These are phyloP conservation scores for Trichoderma virens DNA, from an alignment of 495 filamentous ascomycete genomes.

Conservation along the genomic window DNA sequence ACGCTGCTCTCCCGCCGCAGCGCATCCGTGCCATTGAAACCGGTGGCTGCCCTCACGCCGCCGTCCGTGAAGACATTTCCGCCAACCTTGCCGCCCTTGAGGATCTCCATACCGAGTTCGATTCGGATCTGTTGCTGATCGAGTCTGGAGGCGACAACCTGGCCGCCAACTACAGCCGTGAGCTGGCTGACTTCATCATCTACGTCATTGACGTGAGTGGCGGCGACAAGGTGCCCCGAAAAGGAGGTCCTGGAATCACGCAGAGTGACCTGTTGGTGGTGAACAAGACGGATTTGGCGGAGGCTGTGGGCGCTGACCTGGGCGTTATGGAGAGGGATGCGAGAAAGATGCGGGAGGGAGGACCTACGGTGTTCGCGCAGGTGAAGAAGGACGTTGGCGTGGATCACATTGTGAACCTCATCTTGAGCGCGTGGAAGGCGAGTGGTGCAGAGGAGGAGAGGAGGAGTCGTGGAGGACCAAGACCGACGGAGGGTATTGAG, in stretches of 20 bases:
- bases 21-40: conserved; percentile 96
- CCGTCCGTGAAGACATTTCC: conserved; percentile 93
- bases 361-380: conserved; percentile 93
- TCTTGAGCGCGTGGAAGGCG: conserved; percentile 85
- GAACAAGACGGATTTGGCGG: conserved; percentile 93
- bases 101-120: conserved; percentile 69
- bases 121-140: conserved; percentile 73
- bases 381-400: conserved; percentile 87
- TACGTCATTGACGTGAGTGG: conserved; percentile 97
- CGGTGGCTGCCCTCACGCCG: conserved; percentile 94
- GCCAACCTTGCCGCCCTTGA: conserved; percentile 90
- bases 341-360: conserved; percentile 88
- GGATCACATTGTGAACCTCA: conserved; percentile 76
- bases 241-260: conserved; percentile 95
- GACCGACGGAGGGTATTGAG: conserved; percentile 40
- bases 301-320: conserved; percentile 85
- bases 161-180: conserved; percentile 88
- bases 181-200: conserved; percentile 93
- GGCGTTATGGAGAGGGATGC: conserved; percentile 93
- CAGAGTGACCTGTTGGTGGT: conserved; percentile 87
- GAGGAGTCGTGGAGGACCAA: conserved; percentile 42
- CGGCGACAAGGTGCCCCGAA: conserved; percentile 94
- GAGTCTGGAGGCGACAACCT: conserved; percentile 95
- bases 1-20: conserved; percentile 69
- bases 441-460: conserved; percentile 66